Base-by-base conservation (phyloP, 1,284 basidiomycete species). In the Cryptococcus neoformans region DNA sequence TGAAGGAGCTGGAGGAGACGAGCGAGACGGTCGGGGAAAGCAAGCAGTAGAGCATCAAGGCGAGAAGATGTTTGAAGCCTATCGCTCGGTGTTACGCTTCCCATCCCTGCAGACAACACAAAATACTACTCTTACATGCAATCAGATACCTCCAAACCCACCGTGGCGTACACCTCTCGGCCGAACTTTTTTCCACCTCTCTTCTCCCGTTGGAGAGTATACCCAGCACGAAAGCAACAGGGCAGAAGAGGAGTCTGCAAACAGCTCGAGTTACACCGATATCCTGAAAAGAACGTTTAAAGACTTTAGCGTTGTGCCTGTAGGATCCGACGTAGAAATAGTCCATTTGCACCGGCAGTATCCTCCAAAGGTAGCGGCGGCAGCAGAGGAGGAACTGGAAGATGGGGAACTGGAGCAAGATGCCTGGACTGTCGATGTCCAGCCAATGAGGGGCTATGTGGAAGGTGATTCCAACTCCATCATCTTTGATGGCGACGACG, bases 151-250 rank as follows among this genome's bases (percentile, higher is more conserved):
- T 14, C 46, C 35, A 36, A n/a, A 39, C 36, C 54, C 62, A 34
- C 64, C 64, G 8, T 66, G 64, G 64, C 44, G 60, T 7, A 45
- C 12, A 14, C 46, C 62, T 28, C n/a, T 66, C n/a, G 64, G 64
- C 9, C 44, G 39, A 49, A 40, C 46, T 5, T 61, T 58, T 49
- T 60, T 66, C 47, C 12, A 37, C 3, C 49, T 66, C 21, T 36
- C 49, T 7, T 62, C 45, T 21, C 54, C 56, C 2, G 44, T 57
- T 21, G 56, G 52, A 28, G 28, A 28, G 28, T 28, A 28, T 28
- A 28, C 28, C 28, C 28, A 28, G 17, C 62, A 56, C 9, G 34
- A 28, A 34, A 35, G 28, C 28, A 60, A 28, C 28, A 28, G 4
- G 28, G 28, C 28, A 28, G 28, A 28, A 28, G 28, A 4, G 28